Percentiles rank a stretch among this genome's conserved stretches.
phyloP scores from a whole-genome alignment of 805 yeast genomes.

The Alloascoidea hylecoeti region DNA sequence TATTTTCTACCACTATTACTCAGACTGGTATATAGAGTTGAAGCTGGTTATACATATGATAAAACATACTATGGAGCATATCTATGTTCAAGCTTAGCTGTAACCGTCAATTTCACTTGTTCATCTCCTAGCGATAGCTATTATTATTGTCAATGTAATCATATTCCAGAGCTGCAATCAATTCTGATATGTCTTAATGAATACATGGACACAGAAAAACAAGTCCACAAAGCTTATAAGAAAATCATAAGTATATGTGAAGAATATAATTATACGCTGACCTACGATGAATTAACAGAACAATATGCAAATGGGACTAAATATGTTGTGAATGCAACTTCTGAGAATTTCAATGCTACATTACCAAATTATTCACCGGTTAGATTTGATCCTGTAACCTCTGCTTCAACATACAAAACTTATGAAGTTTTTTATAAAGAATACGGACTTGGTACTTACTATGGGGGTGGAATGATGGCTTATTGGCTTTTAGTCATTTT shows the following conservation, averaged over 20 bases:
- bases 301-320: conserved; percentile 19
- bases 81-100: no score
- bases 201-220: conserved; percentile 10
- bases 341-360: conserved; percentile 6
- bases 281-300: conserved; percentile 11
- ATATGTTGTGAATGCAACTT: conserved; percentile 7
- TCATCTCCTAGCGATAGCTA: no score
- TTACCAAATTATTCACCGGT: conserved; percentile 3
- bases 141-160: not conserved
- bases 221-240: conserved; percentile 11
- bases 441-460: conserved; percentile 14
- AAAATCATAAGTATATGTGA: conserved; percentile 15
- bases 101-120: no score
- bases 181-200: conserved; percentile 14
- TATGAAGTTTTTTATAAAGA: conserved; percentile 14
- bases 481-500: conserved; percentile 17
- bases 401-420: conserved; percentile 8
- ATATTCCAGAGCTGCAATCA: conserved; percentile 11
- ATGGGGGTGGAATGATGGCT: conserved; percentile 15
- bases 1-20: no score
- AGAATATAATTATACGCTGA: conserved; percentile 13
- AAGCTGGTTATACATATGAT: no score
- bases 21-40: no score
- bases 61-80: no score
- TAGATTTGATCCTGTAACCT: conserved; percentile 2